Evolutionary conservation across 371 early-diverging fungal genomes (phyloP), one percentile per base, ranked within the genome.

Genomic region (Dichotomocladium elegans): DNA sequence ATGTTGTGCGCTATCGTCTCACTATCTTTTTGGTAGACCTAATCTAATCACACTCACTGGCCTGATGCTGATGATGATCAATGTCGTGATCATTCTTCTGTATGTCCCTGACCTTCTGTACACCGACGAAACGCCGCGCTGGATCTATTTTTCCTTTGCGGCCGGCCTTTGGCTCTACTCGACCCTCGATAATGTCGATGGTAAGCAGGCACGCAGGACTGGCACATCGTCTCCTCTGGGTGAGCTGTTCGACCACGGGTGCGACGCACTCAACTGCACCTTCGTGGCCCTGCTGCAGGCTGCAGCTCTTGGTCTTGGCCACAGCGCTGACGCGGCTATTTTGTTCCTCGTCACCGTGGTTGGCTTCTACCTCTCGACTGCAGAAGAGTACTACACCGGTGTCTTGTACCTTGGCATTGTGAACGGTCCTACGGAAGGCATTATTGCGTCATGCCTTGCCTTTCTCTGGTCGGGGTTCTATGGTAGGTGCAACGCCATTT

Each of bases 1-100:
- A n/a, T 6, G 15, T 30, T 15, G 10, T 7, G 15, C 41, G 40
- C 37, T 21, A 46, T 24, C 19, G 21, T 9, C n/a, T 49, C 3
- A 12, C 25, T 1, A 48, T 50, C 2, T 17, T 37, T n/a, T 42
- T 34, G 40, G n/a, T 57, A 95, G 96, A 2, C 99, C 99, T 42
- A 99, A 99, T 70, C 70, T 94, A 43, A 96, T 99, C 56, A 99
- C 99, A n/a, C 74, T 99, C 45, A 79, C 89, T 34, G 99, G 99
- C 15, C 83, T 98, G 41, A 68, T 88, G 29, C 92, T 92, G 50
- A 91, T 94, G 66, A 60, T 96, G 19, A 52, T 84, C 45, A 92
- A 93, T 71, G 68, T 96, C 14, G 53, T 79, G 74, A 58, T 88
- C 47, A 81, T 84, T n/a, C 74, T 84, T 30, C 63, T 83, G 50